These are phyloP conservation scores for Dipteronia dyeriana DNA, from an alignment of 345 rosid species.

Conservation along the genomic window DNA sequence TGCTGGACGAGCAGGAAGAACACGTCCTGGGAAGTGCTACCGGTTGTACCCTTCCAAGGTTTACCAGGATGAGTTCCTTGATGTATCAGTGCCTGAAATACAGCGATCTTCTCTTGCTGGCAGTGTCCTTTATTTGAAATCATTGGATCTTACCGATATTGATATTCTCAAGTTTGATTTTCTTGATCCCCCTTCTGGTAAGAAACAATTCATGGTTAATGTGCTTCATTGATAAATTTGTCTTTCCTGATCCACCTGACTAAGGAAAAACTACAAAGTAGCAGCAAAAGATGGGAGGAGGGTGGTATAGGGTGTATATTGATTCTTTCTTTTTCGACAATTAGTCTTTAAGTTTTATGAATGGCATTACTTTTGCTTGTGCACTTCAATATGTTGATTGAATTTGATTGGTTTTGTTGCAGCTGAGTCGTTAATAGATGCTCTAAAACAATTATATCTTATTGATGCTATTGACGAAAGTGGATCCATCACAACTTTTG, in stretches of 20 bases:
- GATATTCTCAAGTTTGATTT: conserved; percentile 92
- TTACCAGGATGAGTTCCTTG: conserved; percentile 81
- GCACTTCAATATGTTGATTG: conserved; percentile 11
- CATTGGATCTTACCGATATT: conserved; percentile 89
- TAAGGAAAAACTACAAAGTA: conserved; percentile 6
- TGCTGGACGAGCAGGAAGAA: conserved; percentile 98
- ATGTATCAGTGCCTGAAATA: conserved; percentile 94
- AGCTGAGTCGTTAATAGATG: conserved; percentile 90
- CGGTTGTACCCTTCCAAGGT: conserved; percentile 73
- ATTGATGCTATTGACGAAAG: conserved; percentile 90
- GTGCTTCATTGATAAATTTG: neutral
- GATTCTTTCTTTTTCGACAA: neutral
- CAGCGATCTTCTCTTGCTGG: conserved; percentile 97
- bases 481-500: conserved; percentile 80
- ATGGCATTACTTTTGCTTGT: neutral
- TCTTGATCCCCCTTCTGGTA: conserved; percentile 94
- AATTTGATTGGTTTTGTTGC: conserved; percentile 36
- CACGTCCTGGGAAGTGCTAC: conserved; percentile 96
- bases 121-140: conserved; percentile 89
- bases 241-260: neutral
- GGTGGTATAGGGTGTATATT: neutral
- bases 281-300: neutral
- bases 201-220: conserved; percentile 27
- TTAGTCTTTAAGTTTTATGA: neutral
- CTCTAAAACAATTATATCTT: conserved; percentile 83